These are phyloP conservation scores for Dacryopinax primogenitus DNA, from an alignment of 768 basidiomycete species.

Conservation along the genomic window DNA sequence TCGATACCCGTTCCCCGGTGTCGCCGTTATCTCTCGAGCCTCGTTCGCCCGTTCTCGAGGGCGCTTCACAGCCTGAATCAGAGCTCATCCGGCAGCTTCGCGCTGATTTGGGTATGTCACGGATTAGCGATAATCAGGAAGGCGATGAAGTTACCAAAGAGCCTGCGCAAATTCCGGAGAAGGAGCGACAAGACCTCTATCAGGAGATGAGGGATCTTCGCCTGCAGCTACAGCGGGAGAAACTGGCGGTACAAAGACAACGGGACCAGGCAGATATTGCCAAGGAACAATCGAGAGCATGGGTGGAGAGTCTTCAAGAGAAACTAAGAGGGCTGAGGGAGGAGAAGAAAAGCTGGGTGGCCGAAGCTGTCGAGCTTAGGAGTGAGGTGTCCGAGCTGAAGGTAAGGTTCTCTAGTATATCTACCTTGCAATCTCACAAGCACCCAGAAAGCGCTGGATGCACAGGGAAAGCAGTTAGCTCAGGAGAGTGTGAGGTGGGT, in stretches of 20 bases:
- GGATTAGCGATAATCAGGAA: too few relatives aligned
- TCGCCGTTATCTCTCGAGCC: background rate
- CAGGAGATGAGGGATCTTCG: conserved; percentile 52
- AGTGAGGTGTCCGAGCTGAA: conserved; percentile 57
- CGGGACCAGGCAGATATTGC: conserved; percentile 58
- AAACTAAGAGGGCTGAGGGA: conserved; percentile 62
- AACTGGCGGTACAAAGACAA: conserved; percentile 57
- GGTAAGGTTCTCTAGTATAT: conserved; percentile 29
- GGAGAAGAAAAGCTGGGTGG: conserved; percentile 65
- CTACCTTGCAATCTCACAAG: conserved; percentile 1
- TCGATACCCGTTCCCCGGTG: background rate
- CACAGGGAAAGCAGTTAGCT: conserved; percentile 54
- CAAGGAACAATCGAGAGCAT: conserved; percentile 69
- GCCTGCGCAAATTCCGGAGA: background rate
- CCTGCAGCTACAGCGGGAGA: conserved; percentile 49
- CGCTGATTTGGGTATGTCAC: background rate
- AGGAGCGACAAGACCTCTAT: background rate
- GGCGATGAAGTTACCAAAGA: too few relatives aligned
- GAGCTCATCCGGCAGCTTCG: background rate
- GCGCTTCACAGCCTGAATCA: background rate
- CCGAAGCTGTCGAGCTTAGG: conserved; percentile 54
- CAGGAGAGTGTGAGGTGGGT: conserved; percentile 31
- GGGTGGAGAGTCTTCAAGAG: conserved; percentile 69
- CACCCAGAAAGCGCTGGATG: conserved; percentile 49
- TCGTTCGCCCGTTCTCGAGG: background rate